Evolutionary conservation across 257 asterid species (phyloP).

Genomic region (Solanum chilense): DNA sequence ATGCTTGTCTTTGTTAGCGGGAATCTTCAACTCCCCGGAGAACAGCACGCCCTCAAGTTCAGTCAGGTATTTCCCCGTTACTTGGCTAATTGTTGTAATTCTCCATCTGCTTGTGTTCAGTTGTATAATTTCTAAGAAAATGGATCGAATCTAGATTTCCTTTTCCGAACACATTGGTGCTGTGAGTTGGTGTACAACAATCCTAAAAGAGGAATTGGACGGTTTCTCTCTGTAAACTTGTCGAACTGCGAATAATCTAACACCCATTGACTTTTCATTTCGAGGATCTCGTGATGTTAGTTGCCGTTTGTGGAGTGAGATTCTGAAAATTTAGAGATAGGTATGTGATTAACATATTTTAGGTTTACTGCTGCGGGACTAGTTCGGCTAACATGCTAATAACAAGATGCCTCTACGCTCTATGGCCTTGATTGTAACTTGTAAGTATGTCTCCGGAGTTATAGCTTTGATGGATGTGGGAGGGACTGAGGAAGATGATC

Average conservation of each 20-base stretch:
- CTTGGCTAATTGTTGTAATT: not conserved
- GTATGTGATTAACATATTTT: not conserved
- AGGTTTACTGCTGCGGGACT: not conserved
- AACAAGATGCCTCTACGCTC: not conserved
- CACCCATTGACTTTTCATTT: not conserved
- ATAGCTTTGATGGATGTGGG: not conserved
- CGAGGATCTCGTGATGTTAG: not conserved
- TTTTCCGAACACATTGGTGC: not conserved
- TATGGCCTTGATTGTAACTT: not conserved
- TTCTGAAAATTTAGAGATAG: not conserved
- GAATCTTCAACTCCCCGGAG: constrained; percentile 45
- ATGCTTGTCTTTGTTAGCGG: constrained; percentile 52
- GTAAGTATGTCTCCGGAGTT: not conserved
- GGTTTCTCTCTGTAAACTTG: not conserved
- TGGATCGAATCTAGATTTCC: not conserved
- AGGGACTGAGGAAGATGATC: not conserved
- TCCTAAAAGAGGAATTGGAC: not conserved
- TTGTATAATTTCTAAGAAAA: not conserved
- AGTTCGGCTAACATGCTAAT: not conserved
- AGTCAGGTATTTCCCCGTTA: constrained; percentile 13
- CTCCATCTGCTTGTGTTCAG: not conserved
- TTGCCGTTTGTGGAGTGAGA: not conserved
- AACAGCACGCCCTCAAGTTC: constrained; percentile 43
- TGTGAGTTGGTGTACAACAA: not conserved
- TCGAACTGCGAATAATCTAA: not conserved